phyloP scores from a whole-genome alignment of 768 basidiomycete genomes.

The Pisolithus albus region DNA sequence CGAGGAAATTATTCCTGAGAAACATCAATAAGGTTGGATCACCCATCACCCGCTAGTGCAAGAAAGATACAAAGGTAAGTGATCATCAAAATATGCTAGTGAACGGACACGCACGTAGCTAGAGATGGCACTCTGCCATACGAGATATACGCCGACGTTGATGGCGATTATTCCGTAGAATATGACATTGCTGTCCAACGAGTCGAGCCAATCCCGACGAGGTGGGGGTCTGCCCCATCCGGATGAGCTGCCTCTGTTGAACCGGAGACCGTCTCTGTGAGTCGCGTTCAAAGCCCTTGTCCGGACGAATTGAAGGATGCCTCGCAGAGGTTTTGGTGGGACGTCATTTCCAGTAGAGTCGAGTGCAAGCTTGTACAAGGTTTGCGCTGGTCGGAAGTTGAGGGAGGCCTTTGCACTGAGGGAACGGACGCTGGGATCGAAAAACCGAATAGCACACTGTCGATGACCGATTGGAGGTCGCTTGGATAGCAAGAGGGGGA shows the following conservation, averaged over 20 bases:
- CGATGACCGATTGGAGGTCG: no score
- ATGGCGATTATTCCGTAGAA: slow-evolving; percentile 59
- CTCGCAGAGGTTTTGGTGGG: background rate
- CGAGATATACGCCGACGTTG: slow-evolving; percentile 55
- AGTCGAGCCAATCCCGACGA: slow-evolving; percentile 36
- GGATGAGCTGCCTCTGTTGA: slow-evolving; percentile 10
- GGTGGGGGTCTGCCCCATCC: slow-evolving; percentile 21
- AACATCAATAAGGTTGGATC: slow-evolving; percentile 32
- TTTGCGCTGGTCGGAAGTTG: background rate
- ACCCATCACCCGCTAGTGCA: slow-evolving; percentile 36
- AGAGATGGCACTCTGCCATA: slow-evolving; percentile 43
- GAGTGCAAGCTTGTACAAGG: background rate
- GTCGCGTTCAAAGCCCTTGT: slow-evolving; percentile 15
- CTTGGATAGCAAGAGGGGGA: no score
- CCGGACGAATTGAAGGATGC: slow-evolving; percentile 12
- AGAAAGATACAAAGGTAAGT: background rate
- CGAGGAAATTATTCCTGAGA: slow-evolving; percentile 61
- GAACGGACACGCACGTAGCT: slow-evolving; percentile 26
- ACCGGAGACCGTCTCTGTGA: slow-evolving; percentile 13
- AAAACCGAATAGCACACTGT: background rate
- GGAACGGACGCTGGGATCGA: background rate
- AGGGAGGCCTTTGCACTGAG: background rate
- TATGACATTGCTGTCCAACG: slow-evolving; percentile 45
- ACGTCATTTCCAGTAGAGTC: background rate
- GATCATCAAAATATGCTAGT: background rate